These are phyloP conservation scores for Microcera coccophila DNA, from an alignment of 2,329 filamentous ascomycete genomes.

Conservation along the genomic window DNA sequence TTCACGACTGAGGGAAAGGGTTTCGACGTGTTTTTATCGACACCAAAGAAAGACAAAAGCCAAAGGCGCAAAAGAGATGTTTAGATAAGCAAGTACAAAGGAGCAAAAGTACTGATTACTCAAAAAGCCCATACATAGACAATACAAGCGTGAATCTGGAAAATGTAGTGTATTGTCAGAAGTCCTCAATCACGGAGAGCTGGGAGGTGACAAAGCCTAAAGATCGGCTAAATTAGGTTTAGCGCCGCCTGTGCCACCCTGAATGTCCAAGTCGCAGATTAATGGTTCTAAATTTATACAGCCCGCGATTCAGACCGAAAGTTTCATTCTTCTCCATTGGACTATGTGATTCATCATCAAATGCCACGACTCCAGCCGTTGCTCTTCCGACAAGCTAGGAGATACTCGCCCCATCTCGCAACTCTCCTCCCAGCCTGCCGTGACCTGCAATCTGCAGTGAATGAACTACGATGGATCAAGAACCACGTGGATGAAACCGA, in stretches of 20 bases:
- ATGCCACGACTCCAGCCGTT: slow-evolving; percentile 64
- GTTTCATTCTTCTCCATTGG: background rate
- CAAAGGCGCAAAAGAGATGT: background rate
- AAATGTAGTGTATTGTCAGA: slow-evolving; percentile 1
- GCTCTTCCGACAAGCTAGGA: slow-evolving; percentile 52
- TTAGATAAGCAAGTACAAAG: slow-evolving; percentile 13
- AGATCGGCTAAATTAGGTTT: slow-evolving; percentile 25
- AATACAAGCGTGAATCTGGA: slow-evolving; percentile 12
- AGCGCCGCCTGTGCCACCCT: background rate
- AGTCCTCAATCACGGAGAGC: slow-evolving; percentile 9
- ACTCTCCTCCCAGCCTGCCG: slow-evolving; percentile 61
- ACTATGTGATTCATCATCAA: slow-evolving; percentile 11
- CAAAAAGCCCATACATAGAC: slow-evolving; percentile 4
- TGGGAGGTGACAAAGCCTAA: slow-evolving; percentile 23
- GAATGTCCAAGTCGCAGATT: background rate
- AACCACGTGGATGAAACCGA: slow-evolving; percentile 48
- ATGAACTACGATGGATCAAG: slow-evolving; percentile 70
- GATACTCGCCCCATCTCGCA: slow-evolving; percentile 53
- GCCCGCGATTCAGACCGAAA: too few species aligned
- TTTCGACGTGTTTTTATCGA: background rate
- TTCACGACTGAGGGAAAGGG: background rate
- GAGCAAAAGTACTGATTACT: slow-evolving; percentile 2
- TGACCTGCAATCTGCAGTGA: slow-evolving; percentile 57
- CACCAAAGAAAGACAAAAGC: background rate
- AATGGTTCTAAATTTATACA: too few species aligned